phyloP scores from a whole-genome alignment of 2,329 filamentous ascomycete genomes.

The Cordyceps fumosorosea region DNA sequence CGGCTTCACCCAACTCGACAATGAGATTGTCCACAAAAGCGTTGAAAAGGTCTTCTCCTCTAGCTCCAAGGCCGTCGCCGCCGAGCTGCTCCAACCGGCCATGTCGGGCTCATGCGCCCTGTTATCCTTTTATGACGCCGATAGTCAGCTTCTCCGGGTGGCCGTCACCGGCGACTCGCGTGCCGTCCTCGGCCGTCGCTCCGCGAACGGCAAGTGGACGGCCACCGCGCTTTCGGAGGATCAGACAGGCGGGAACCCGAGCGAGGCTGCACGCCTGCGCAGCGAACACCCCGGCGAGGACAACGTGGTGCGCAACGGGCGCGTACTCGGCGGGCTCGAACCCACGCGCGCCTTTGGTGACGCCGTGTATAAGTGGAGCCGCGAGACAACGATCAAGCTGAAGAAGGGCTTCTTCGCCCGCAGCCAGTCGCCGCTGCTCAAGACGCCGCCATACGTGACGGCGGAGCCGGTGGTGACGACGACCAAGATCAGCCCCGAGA shows the following conservation, averaged over 20 bases:
- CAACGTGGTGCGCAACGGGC: slow-evolving; percentile 79
- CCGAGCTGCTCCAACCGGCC: slow-evolving; percentile 85
- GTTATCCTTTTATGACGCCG: slow-evolving; percentile 90
- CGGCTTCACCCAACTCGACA: slow-evolving; percentile 79
- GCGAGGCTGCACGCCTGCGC: slow-evolving; percentile 75
- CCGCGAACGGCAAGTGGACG: slow-evolving; percentile 78
- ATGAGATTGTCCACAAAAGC: slow-evolving; percentile 91
- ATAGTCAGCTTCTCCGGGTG: slow-evolving; percentile 79
- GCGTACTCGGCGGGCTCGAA: slow-evolving; percentile 86
- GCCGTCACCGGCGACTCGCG: slow-evolving; percentile 96
- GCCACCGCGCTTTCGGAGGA: slow-evolving; percentile 86
- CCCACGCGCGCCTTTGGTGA: slow-evolving; percentile 94
- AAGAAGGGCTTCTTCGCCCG: slow-evolving; percentile 84
- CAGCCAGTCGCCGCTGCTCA: slow-evolving; percentile 66
- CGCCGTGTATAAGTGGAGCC: slow-evolving; percentile 92
- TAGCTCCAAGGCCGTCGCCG: slow-evolving; percentile 83
- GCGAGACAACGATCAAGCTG: slow-evolving; percentile 75
- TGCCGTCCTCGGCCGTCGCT: slow-evolving; percentile 79
- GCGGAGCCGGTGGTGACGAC: slow-evolving; percentile 93
- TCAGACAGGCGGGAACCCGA: slow-evolving; percentile 84
- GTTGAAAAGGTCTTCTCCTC: slow-evolving; percentile 86
- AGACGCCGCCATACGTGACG: slow-evolving; percentile 93
- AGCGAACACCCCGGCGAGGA: slow-evolving; percentile 85
- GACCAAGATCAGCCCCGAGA: slow-evolving; percentile 80
- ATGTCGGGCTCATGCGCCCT: slow-evolving; percentile 96